Evolutionary conservation across 179 eudicot species (phyloP), one percentile per base, ranked within the genome.

Genomic region (Camellia oleifera): DNA sequence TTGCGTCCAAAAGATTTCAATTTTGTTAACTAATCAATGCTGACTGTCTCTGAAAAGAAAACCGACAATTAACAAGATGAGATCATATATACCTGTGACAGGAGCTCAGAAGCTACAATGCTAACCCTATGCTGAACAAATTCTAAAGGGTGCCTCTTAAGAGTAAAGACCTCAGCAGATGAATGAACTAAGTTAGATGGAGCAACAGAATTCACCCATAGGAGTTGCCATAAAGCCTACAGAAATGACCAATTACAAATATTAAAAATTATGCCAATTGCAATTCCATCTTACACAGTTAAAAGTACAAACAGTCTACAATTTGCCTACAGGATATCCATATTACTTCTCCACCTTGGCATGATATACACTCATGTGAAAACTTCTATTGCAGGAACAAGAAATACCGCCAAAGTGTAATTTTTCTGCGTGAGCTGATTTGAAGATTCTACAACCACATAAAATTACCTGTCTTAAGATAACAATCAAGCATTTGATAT

Each of bases 161-260:
- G 86, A 73, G 86, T 82, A 81, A 79, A 63, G 71, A 82, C 82
- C 76, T 81, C 89, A 23, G 80, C 60, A 68, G 82, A 79, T 72
- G 86, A 82, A 79, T 89, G 89, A 48, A 76, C 74, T 26, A 85
- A 56, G 82, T 85, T 89, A 23, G 88, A 78, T 20, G 91, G 90
- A 77, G 86, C 77, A 42, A 82, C 81, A 20, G 97, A 96, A 86
- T 91, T 91, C 79, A 92, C 86, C 99, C 99, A 96, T 48, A 96
- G 87, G 23, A 96, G 85, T 89, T 96, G 98, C 99, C 99, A 96
- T 79, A 96, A 83, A 60, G 98, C 98, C 99, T 96, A 84, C 46
- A 77, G 18, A 78, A 80, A 82, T 46, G 76, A 75, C 56, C 74
- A 83, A 68, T 1, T 50, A 1, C 72, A 54, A 69, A 14, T 60